These are phyloP conservation scores for Pholiota molesta DNA, from an alignment of 768 basidiomycete species.

Conservation along the genomic window DNA sequence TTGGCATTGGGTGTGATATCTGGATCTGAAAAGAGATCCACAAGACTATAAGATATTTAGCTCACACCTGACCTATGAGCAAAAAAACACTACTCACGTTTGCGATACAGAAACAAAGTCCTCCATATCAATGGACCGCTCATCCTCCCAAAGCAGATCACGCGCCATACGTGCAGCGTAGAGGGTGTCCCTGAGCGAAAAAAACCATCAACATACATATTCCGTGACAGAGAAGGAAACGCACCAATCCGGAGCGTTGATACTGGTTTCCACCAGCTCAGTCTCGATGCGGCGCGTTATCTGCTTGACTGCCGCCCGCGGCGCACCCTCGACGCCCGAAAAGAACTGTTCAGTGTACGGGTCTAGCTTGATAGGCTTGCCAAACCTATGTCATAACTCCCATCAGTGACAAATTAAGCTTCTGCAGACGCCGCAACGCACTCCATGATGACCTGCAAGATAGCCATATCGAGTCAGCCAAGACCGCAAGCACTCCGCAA, in stretches of 20 bases:
- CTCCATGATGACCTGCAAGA: constrained; percentile 70
- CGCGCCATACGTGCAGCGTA: constrained; percentile 91
- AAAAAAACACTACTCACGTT: constrained; percentile 61
- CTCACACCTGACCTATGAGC: constrained; percentile 6
- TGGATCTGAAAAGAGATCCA: constrained; percentile 82
- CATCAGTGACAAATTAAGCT: not conserved
- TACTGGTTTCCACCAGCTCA: constrained; percentile 72
- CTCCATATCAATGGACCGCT: constrained; percentile 73
- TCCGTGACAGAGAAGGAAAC: constrained; percentile 24
- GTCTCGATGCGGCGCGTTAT: constrained; percentile 76
- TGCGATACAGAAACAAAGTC: constrained; percentile 88
- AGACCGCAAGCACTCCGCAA: not conserved
- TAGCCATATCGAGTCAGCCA: not conserved
- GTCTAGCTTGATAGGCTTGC: constrained; percentile 76
- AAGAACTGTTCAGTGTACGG: constrained; percentile 79
- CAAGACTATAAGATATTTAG: constrained; percentile 56
- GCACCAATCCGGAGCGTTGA: constrained; percentile 96
- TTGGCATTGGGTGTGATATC: constrained; percentile 62
- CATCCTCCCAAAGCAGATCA: constrained; percentile 89
- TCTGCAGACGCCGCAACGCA: constrained; percentile 23
- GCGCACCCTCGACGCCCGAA: constrained; percentile 63
- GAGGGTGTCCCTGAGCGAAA: constrained; percentile 74
- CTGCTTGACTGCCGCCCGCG: constrained; percentile 83
- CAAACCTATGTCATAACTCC: constrained; percentile 58
- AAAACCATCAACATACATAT: not conserved